Conservation (phyloP, 768 basidiomycete species). For the Hortiboletus campestris region DNA sequence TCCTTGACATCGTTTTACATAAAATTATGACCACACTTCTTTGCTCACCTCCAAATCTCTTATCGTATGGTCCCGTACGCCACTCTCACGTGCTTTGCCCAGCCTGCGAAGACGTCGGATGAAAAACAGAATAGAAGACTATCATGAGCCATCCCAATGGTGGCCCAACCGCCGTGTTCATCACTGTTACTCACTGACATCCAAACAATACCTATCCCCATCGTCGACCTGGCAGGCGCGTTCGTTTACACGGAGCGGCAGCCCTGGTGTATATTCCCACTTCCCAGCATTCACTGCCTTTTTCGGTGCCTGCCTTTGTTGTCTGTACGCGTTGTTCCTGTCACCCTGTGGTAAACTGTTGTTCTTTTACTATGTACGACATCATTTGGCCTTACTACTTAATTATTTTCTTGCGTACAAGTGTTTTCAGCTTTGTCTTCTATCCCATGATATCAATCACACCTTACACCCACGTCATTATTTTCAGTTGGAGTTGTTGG, state of each 20-base stretch:
- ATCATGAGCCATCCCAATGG: background rate
- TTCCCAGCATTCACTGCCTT: background rate
- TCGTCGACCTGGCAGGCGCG: background rate
- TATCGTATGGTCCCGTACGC: slow-evolving; percentile 7
- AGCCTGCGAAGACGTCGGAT: background rate
- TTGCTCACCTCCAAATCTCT: background rate
- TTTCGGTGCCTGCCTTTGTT: background rate
- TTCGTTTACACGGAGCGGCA: background rate
- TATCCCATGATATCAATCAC: slow-evolving; percentile 6
- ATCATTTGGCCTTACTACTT: slow-evolving; percentile 9
- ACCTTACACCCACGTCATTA: background rate
- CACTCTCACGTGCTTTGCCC: background rate
- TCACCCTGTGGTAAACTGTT: slow-evolving; percentile 4
- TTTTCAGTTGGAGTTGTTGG: background rate
- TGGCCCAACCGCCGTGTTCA: background rate
- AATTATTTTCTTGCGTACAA: slow-evolving; percentile 24
- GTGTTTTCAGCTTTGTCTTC: slow-evolving; percentile 3
- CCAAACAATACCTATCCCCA: slow-evolving; percentile 6
- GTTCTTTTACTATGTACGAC: slow-evolving; percentile 18
- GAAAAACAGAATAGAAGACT: slow-evolving; percentile 15
- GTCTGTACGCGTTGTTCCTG: background rate
- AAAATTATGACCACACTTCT: slow-evolving; percentile 1
- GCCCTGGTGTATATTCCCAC: background rate
- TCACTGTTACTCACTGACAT: slow-evolving; percentile 1
- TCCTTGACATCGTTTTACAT: slow-evolving; percentile 15